phyloP scores from a whole-genome alignment of 1,284 basidiomycete genomes.

The Rhizopogon hawkerae region DNA sequence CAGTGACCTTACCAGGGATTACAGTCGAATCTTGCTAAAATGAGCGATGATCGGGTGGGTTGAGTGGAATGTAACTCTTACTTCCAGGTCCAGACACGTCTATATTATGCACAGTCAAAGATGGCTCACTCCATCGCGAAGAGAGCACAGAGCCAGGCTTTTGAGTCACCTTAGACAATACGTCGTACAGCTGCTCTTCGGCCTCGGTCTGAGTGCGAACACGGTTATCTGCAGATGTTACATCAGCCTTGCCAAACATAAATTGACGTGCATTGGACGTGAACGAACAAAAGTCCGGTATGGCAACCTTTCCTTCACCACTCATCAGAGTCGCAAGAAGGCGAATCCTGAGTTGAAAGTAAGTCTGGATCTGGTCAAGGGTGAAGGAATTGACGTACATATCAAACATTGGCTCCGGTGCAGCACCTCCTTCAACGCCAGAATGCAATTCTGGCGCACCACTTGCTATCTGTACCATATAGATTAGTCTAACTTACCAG shows the following conservation, averaged over 20 bases:
- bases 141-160: conserved; percentile 59
- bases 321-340: conserved; percentile 70
- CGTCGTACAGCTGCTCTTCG: conserved; percentile 60
- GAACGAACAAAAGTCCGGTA: conserved; percentile 75
- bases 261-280: conserved; percentile 4
- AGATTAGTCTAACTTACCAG: neutral
- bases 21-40: conserved; percentile 63
- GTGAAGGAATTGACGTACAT: conserved; percentile 43
- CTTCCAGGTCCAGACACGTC: conserved; percentile 70
- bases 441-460: conserved; percentile 75
- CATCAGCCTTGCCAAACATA: conserved; percentile 6
- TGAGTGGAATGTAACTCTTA: conserved; percentile 27
- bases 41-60: neutral
- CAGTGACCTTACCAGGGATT: conserved; percentile 74
- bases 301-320: conserved; percentile 47
- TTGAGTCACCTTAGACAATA: conserved; percentile 61
- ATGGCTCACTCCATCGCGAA: conserved; percentile 74
- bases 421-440: conserved; percentile 87
- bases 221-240: conserved; percentile 51
- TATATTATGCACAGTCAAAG: conserved; percentile 64
- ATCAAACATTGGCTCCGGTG: conserved; percentile 86
- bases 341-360: conserved; percentile 50
- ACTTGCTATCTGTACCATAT: conserved; percentile 48
- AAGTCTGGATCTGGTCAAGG: conserved; percentile 6
- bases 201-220: conserved; percentile 61